Conservation (phyloP, 2,329 filamentous ascomycete genomes). For the Clonostachys byssicola region DNA sequence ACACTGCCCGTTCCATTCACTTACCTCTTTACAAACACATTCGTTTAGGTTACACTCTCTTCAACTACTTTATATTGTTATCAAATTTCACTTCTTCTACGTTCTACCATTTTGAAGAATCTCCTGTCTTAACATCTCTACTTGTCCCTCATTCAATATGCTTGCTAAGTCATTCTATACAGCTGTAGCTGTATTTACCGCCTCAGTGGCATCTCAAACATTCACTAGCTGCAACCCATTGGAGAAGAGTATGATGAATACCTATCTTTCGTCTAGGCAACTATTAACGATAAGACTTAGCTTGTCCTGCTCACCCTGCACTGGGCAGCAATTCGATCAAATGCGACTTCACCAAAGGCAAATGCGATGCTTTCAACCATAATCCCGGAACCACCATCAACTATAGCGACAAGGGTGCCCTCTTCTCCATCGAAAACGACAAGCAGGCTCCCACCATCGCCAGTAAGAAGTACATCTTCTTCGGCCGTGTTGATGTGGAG, state of each 20-base stretch:
- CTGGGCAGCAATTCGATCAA: conserved; percentile 52
- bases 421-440: conserved; percentile 63
- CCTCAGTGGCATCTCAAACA: neutral
- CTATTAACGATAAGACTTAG: conserved; percentile 17
- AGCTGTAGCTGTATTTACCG: neutral
- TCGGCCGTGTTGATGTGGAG: conserved; percentile 77
- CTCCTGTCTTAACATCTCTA: too few relatives aligned
- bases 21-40: too few relatives aligned
- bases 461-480: conserved; percentile 90
- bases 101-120: too few relatives aligned
- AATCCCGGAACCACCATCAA: conserved; percentile 40
- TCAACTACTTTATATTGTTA: too few relatives aligned
- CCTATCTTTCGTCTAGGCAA: neutral
- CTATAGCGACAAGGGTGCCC: conserved; percentile 45
- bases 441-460: conserved; percentile 68
- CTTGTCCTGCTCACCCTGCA: conserved; percentile 72
- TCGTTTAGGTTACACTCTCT: too few relatives aligned
- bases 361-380: conserved; percentile 49
- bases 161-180: too few relatives aligned
- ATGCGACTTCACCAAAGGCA: conserved; percentile 76
- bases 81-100: too few relatives aligned
- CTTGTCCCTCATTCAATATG: too few relatives aligned
- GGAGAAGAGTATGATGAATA: neutral
- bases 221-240: neutral
- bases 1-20: too few relatives aligned